phyloP scores from a whole-genome alignment of 208 protist genomes.

The Phytomonas sp. region DNA sequence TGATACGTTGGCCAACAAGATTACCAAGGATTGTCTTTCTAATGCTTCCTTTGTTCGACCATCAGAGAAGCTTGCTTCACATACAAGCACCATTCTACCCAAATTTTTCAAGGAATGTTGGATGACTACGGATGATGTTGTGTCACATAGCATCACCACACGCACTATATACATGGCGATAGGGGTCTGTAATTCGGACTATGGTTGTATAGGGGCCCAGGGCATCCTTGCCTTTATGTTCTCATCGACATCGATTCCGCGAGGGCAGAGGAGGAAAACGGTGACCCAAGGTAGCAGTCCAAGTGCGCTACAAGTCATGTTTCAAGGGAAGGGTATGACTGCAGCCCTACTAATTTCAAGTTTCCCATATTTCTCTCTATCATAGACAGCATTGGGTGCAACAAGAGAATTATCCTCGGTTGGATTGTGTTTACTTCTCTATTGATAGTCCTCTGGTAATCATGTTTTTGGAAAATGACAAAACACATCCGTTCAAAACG shows the following conservation, averaged over 20 bases:
- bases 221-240: too few relatives aligned
- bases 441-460: background rate
- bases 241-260: too few relatives aligned
- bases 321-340: background rate
- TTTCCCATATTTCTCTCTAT: background rate
- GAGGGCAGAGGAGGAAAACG: too few relatives aligned
- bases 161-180: background rate
- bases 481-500: background rate
- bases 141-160: background rate
- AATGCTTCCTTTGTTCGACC: background rate
- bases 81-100: background rate
- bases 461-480: background rate
- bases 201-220: too few relatives aligned
- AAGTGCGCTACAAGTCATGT: too few relatives aligned
- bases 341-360: background rate
- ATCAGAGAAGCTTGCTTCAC: background rate
- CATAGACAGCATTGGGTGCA: background rate
- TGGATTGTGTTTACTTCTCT: background rate
- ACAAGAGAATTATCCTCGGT: background rate
- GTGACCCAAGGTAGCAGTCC: too few relatives aligned
- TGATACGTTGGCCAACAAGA: background rate
- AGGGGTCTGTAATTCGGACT: background rate
- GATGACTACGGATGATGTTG: background rate
- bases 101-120: background rate
- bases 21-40: constrained; percentile 3